Evolutionary conservation across 371 early-diverging fungal species (phyloP), one percentile per base, ranked within the genome.

Genomic region (Funneliformis caledonium): DNA sequence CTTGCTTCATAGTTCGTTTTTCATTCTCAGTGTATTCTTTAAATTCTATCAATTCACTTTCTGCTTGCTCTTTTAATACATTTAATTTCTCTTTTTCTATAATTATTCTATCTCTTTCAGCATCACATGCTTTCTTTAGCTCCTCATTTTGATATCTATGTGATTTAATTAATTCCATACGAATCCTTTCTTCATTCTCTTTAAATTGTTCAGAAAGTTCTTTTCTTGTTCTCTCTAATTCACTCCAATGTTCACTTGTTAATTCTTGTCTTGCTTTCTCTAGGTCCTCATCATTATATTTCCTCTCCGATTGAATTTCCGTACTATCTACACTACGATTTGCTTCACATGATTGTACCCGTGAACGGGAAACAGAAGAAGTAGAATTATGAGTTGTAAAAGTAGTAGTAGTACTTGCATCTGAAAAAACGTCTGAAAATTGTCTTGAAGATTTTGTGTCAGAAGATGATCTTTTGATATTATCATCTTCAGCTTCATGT

Each of bases 211-310:
- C 52, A 3, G 60, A n/a, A 56, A 75, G 59, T 0, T 75, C 75
- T 56, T 75, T 75, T 50, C 56, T 75, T 7, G 47, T 26, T 26
- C 33, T 52, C 16, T 75, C 59, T 47, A 75, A 59, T 75, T 75
- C 75, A 75, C 47, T 47, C 37, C 52, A 59, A 52, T 75, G 75
- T n/a, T 73, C 56, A 19, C 19, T 16, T n/a, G 43, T 45, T 43
- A 48, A 72, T 72, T 72, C 72, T 59, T 75, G 52, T 75, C 47
- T 70, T n/a, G 43, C 11, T 52, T 42, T 33, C 59, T 75, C 75
- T 19, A 75, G 52, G 3, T 75, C 75, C 33, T 59, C 75, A 50
- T 9, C 6, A 43, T 72, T 43, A 59, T 75, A 31, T 14, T 73
- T 73, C 33, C 50, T 73, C 26, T 50, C 31, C 10, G 22, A 31